These are phyloP conservation scores for Cymbopogon citratus DNA, from an alignment of 176 grass and related monocot genomes.

Conservation along the genomic window DNA sequence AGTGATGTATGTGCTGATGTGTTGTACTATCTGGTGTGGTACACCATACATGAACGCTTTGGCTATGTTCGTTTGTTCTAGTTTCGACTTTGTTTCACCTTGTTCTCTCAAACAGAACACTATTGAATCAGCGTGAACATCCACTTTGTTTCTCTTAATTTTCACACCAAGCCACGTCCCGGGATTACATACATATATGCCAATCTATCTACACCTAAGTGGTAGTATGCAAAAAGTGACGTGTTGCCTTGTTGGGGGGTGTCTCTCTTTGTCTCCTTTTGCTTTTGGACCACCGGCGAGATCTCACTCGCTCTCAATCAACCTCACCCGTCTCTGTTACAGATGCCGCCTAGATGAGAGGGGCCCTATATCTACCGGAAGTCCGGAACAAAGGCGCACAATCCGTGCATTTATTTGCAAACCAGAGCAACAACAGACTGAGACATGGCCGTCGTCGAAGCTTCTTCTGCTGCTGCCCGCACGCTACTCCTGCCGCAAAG, in stretches of 20 bases:
- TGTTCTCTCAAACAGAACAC: too few species aligned
- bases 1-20: too few species aligned
- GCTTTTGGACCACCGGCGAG: slow-evolving; percentile 40
- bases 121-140: too few species aligned
- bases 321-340: slow-evolving; percentile 10
- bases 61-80: too few species aligned
- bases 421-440: background rate
- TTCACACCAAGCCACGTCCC: background rate
- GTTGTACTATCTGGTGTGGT: too few species aligned
- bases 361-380: background rate
- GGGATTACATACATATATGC: background rate
- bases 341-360: slow-evolving; percentile 2
- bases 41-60: background rate
- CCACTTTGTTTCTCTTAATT: too few species aligned
- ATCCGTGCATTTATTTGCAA: background rate
- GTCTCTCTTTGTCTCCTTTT: slow-evolving; percentile 3
- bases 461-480: background rate
- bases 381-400: slow-evolving; percentile 18
- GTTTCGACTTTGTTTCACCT: too few species aligned
- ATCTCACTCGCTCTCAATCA: background rate
- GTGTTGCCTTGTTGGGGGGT: slow-evolving; percentile 30
- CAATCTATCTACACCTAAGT: background rate
- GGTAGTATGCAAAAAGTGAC: background rate
- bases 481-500: background rate
- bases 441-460: background rate